Percentiles rank a stretch among this genome's conserved stretches.
These are phyloP conservation scores for Diophrys appendiculata DNA, from an alignment of 73 alveolate species.

Conservation along the genomic window DNA sequence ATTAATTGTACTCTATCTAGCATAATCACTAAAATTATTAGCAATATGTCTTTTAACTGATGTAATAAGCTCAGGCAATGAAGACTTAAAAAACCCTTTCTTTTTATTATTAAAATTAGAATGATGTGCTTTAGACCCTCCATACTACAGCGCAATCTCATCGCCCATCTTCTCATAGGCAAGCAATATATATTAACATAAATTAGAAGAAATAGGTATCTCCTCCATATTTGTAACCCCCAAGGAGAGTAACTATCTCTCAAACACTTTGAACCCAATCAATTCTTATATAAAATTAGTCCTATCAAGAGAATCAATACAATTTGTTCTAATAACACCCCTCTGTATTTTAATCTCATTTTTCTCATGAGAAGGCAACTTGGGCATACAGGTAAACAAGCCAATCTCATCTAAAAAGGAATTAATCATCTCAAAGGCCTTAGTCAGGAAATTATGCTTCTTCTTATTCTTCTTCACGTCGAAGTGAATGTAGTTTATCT, in stretches of 20 bases:
- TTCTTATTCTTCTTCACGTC: conserved; percentile 78
- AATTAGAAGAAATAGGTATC: not conserved
- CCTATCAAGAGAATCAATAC: conserved; percentile 97
- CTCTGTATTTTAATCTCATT: conserved; percentile 60
- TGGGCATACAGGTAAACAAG: conserved; percentile 14
- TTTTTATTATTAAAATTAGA: conserved; percentile 57
- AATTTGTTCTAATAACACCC: conserved; percentile 95
- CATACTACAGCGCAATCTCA: conserved; percentile 74
- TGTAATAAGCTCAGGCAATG: conserved; percentile 71
- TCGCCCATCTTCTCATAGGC: conserved; percentile 85
- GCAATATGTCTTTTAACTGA: conserved; percentile 86
- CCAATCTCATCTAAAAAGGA: conserved; percentile 44
- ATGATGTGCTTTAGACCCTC: conserved; percentile 89
- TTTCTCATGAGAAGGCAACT: not conserved
- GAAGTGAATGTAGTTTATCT: conserved; percentile 70
- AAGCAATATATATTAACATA: conserved; percentile 13
- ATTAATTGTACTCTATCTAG: conserved; percentile 72
- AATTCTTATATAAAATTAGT: conserved; percentile 89
- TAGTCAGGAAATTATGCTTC: conserved; percentile 24
- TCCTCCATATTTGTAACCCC: conserved; percentile 6
- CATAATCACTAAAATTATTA: conserved; percentile 73
- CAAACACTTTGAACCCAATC: conserved; percentile 69
- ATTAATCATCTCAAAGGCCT: conserved; percentile 14
- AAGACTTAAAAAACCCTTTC: conserved; percentile 65
- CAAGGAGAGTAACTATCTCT: conserved; percentile 57